Evolutionary conservation across 2,329 filamentous ascomycete species (phyloP).

Genomic region (Scytalidium sp.): DNA sequence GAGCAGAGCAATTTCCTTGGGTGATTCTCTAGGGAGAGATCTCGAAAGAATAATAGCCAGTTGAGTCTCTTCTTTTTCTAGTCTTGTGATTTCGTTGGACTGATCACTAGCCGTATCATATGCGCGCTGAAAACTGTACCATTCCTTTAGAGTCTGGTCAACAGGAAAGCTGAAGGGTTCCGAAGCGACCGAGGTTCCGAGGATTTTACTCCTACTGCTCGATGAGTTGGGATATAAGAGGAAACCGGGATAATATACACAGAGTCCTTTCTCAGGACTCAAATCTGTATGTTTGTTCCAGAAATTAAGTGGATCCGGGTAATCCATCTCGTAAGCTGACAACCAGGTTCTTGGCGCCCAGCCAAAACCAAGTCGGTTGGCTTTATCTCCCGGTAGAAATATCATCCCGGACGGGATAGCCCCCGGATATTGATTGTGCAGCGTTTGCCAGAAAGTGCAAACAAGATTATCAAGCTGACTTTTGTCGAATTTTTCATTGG

Average conservation of each 20-base stretch:
- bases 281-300: background rate
- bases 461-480: slow-evolving; percentile 1
- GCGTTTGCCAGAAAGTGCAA: slow-evolving; percentile 2
- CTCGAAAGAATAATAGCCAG: too few species aligned
- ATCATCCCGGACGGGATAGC: slow-evolving; percentile 6
- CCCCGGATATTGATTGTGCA: slow-evolving; percentile 1
- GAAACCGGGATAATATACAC: slow-evolving; percentile 7
- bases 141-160: slow-evolving; percentile 3
- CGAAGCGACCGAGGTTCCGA: background rate
- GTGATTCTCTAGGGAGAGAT: too few species aligned
- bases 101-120: too few species aligned
- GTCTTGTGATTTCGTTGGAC: too few species aligned
- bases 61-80: too few species aligned
- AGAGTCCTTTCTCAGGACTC: background rate
- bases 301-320: slow-evolving; percentile 5
- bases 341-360: slow-evolving; percentile 5
- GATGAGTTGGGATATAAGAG: slow-evolving; percentile 2
- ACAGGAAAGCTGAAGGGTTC: slow-evolving; percentile 3
- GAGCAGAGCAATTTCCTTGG: too few species aligned
- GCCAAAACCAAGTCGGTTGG: background rate
- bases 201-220: background rate
- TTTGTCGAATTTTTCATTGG: too few species aligned
- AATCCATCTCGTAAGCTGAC: slow-evolving; percentile 1
- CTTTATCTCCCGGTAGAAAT: slow-evolving; percentile 4
- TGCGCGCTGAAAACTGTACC: slow-evolving; percentile 1